Evolutionary conservation across 129 eudicot genomes (phyloP).

Genomic region (Tanacetum coccineum): DNA sequence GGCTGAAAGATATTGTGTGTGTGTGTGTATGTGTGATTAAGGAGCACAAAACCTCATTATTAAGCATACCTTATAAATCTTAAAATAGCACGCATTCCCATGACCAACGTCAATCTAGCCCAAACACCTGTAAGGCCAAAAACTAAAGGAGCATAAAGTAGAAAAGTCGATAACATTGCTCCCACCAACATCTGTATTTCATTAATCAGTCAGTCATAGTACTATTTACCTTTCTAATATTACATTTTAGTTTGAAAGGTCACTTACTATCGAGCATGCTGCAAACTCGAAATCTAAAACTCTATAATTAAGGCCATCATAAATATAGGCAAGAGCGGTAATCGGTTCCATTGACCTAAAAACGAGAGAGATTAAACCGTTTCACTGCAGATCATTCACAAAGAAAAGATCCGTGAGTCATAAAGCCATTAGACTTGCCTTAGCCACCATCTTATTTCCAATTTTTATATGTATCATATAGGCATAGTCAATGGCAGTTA

Average conservation of each 20-base stretch:
- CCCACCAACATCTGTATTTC: constrained; percentile 56
- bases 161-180: constrained; percentile 55
- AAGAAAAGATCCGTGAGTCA: too few species aligned
- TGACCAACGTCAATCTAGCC: constrained; percentile 63
- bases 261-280: constrained; percentile 58
- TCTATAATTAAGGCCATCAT: constrained; percentile 69
- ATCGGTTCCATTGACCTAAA: too few species aligned
- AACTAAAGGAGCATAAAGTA: constrained; percentile 52
- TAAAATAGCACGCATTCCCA: constrained; percentile 57
- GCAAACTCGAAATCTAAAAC: constrained; percentile 65
- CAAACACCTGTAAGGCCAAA: constrained; percentile 69
- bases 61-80: constrained; percentile 52
- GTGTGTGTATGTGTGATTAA: background rate
- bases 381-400: too few species aligned
- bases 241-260: background rate
- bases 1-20: too few species aligned
- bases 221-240: background rate
- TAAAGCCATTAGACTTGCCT: too few species aligned
- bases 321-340: constrained; percentile 63
- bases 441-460: constrained; percentile 87
- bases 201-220: background rate
- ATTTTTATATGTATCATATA: constrained; percentile 92
- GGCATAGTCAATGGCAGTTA: constrained; percentile 87
- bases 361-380: too few species aligned
- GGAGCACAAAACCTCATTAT: background rate